Percentiles rank a stretch among this genome's conserved stretches.
These are phyloP conservation scores for Aeschynomene evenia DNA, from an alignment of 306 rosid species.

Conservation along the genomic window DNA sequence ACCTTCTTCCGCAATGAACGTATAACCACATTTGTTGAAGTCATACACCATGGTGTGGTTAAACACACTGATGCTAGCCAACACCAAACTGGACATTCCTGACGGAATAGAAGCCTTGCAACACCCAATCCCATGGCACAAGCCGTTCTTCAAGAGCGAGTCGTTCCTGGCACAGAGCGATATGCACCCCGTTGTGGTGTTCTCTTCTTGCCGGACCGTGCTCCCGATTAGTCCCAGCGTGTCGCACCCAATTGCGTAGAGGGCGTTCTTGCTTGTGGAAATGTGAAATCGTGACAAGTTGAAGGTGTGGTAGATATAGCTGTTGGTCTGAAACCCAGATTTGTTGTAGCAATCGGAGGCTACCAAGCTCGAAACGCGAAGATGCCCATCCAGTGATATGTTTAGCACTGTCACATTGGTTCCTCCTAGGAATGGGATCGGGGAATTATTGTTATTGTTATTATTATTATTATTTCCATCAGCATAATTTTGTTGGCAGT, in stretches of 20 bases:
- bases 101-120: constrained; percentile 36
- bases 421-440: background rate
- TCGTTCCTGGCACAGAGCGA: background rate
- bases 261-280: constrained; percentile 28
- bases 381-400: constrained; percentile 32
- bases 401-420: background rate
- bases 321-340: background rate
- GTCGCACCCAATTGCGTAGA: constrained; percentile 40
- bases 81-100: background rate
- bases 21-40: constrained; percentile 18
- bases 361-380: constrained; percentile 8
- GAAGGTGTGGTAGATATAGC: too few relatives aligned
- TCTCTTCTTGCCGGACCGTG: accelerated
- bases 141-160: background rate
- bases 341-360: constrained; percentile 14
- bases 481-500: constrained; percentile 1
- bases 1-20: constrained; percentile 4
- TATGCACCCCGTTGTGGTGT: constrained; percentile 30
- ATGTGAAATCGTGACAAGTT: background rate
- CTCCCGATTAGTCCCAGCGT: background rate
- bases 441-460: too few relatives aligned
- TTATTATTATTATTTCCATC: too few relatives aligned
- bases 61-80: accelerated
- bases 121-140: constrained; percentile 44
- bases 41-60: background rate